Evolutionary conservation across 2,329 filamentous ascomycete genomes (phyloP).

Genomic region (Fusarium sp.): DNA sequence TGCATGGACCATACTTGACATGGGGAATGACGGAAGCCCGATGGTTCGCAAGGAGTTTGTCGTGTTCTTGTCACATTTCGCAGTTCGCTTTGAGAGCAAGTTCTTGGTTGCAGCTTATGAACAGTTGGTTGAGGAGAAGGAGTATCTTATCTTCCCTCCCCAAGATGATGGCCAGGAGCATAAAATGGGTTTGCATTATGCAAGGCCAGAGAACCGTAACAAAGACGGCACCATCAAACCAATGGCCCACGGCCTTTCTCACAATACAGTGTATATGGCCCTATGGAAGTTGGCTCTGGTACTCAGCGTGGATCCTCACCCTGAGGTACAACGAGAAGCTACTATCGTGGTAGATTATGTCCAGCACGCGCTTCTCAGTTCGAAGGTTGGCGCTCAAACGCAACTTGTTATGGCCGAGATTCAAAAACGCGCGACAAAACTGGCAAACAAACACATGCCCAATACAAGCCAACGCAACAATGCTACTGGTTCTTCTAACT

Average conservation of each 20-base stretch:
- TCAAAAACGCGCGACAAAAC: conserved; percentile 61
- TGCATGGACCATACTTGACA: conserved; percentile 87
- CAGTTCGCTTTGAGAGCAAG: conserved; percentile 89
- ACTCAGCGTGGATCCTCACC: conserved; percentile 92
- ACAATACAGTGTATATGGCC: conserved; percentile 91
- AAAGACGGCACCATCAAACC: conserved; percentile 68
- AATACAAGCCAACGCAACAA: conserved; percentile 58
- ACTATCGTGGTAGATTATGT: conserved; percentile 88
- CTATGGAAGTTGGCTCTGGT: conserved; percentile 95
- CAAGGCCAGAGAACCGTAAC: conserved; percentile 66
- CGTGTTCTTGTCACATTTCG: conserved; percentile 93
- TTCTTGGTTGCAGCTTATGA: conserved; percentile 94
- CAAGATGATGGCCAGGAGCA: conserved; percentile 67
- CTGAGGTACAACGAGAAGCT: conserved; percentile 89
- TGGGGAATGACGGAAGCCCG: conserved; percentile 93
- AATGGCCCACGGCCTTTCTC: conserved; percentile 71
- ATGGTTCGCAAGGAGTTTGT: conserved; percentile 94
- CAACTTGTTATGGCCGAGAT: conserved; percentile 82
- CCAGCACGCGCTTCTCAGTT: conserved; percentile 80
- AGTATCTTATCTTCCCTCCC: conserved; percentile 70
- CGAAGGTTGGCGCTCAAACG: conserved; percentile 77
- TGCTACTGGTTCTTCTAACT: conserved; percentile 52
- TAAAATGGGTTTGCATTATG: conserved; percentile 73
- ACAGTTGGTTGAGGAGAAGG: conserved; percentile 85
- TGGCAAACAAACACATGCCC: conserved; percentile 58